A percentile compares a stretch with the other conserved stretches of the same genome.
These are phyloP conservation scores for Eremochloa ophiuroides DNA, from an alignment of 176 grass and related monocot genomes.

Conservation along the genomic window DNA sequence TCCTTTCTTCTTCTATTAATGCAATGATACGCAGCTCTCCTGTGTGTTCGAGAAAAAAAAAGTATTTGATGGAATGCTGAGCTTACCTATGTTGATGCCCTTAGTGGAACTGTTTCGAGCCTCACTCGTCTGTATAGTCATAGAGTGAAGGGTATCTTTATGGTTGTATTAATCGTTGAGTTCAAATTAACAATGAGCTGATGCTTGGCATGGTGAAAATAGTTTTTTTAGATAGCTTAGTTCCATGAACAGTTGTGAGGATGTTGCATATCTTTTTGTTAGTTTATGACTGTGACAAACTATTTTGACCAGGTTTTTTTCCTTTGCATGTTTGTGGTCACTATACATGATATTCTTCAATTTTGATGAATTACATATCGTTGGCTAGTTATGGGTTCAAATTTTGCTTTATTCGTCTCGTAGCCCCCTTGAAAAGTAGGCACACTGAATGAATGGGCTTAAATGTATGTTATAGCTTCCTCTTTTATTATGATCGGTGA, in stretches of 20 bases:
- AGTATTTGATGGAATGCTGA: not conserved
- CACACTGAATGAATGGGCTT: not conserved
- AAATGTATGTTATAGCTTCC: not conserved
- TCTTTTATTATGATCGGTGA: not conserved
- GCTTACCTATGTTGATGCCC: too few relatives aligned
- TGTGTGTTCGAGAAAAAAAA: too few relatives aligned
- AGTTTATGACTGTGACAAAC: not conserved
- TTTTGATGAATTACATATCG: not conserved
- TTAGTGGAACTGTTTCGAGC: not conserved
- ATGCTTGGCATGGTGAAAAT: not conserved
- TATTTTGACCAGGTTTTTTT: not conserved
- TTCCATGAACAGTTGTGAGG: not conserved
- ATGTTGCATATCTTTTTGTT: not conserved
- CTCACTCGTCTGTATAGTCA: not conserved
- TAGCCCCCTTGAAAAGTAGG: not conserved
- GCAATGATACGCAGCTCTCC: too few relatives aligned
- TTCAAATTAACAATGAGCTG: not conserved
- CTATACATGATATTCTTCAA: not conserved
- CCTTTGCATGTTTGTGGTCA: not conserved
- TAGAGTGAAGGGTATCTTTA: not conserved
- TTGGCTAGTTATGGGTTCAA: not conserved
- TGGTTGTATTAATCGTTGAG: not conserved
- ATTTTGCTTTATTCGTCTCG: not conserved
- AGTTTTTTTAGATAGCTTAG: not conserved
- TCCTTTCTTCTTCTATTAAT: too few relatives aligned